A percentile compares a stretch with the other conserved stretches of the same genome.
phyloP scores from a whole-genome alignment of 2,329 filamentous ascomycete genomes.

The Paecilomyces formosus region DNA sequence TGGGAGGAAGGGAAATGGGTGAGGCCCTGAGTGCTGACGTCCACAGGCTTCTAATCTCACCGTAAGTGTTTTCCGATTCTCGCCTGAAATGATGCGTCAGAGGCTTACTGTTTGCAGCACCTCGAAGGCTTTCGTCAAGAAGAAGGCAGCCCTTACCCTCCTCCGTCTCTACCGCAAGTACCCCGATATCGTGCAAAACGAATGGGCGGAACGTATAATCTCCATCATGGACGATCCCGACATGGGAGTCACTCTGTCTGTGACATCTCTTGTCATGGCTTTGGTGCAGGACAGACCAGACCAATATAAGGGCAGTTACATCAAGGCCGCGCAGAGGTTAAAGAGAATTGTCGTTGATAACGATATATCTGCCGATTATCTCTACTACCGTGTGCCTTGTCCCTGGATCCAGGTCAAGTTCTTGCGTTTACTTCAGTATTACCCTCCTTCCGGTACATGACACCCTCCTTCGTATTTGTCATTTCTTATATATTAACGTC shows the following conservation, averaged over 20 bases:
- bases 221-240: slow-evolving; percentile 97
- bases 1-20: slow-evolving; percentile 93
- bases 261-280: slow-evolving; percentile 92
- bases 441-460: slow-evolving; percentile 74
- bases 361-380: slow-evolving; percentile 82
- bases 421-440: slow-evolving; percentile 86
- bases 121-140: slow-evolving; percentile 97
- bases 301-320: slow-evolving; percentile 86
- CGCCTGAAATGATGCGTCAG: slow-evolving; percentile 22
- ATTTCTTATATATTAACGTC: slow-evolving; percentile 2
- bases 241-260: slow-evolving; percentile 87
- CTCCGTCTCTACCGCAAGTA: slow-evolving; percentile 91
- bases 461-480: neutral
- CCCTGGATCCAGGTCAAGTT: slow-evolving; percentile 98
- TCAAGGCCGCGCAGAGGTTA: slow-evolving; percentile 82
- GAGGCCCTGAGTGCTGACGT: slow-evolving; percentile 89
- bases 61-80: slow-evolving; percentile 50
- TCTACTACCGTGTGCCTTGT: slow-evolving; percentile 99
- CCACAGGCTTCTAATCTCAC: slow-evolving; percentile 86
- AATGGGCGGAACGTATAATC: slow-evolving; percentile 97
- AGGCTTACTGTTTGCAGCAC: slow-evolving; percentile 39
- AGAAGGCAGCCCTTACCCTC: slow-evolving; percentile 92
- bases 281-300: slow-evolving; percentile 91
- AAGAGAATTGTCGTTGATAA: slow-evolving; percentile 87
- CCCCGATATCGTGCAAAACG: slow-evolving; percentile 84